Conservation (phyloP, 2,329 filamentous ascomycete genomes). For the Neonectria faginata region DNA sequence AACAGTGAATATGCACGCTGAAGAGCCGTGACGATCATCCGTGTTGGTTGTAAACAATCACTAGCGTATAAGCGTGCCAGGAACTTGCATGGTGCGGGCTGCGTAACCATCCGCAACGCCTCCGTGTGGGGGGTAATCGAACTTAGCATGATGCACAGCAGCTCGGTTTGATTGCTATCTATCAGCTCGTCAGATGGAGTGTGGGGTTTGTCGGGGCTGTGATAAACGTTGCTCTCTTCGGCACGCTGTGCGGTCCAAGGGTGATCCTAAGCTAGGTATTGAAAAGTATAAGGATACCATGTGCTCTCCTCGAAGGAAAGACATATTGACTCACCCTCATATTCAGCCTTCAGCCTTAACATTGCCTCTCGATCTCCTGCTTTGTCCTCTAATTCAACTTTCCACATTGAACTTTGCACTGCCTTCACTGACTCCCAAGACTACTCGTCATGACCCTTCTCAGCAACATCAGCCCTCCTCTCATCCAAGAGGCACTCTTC, state of each 20-base stretch:
- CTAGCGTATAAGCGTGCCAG: conserved; percentile 3
- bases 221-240: not conserved
- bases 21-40: conserved; percentile 7
- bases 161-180: not conserved
- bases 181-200: conserved; percentile 3
- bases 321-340: conserved; percentile 1
- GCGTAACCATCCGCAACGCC: not conserved
- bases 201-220: not conserved
- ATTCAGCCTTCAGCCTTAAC: conserved; percentile 5
- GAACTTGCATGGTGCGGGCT: not conserved
- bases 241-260: not conserved
- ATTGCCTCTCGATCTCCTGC: not conserved
- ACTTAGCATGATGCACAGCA: not conserved
- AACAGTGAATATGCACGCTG: not conserved
- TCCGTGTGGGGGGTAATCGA: not conserved
- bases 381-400: not conserved
- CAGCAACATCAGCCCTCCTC: conserved; percentile 24
- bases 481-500: conserved; percentile 22
- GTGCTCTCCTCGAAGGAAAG: conserved; percentile 7
- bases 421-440: not conserved
- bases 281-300: conserved; percentile 10
- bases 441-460: conserved; percentile 14
- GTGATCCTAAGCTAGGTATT: not conserved
- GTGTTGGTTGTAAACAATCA: conserved; percentile 7
- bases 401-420: not conserved